Evolutionary conservation across 768 basidiomycete genomes (phyloP).

Genomic region (Mrakia blollopis): DNA sequence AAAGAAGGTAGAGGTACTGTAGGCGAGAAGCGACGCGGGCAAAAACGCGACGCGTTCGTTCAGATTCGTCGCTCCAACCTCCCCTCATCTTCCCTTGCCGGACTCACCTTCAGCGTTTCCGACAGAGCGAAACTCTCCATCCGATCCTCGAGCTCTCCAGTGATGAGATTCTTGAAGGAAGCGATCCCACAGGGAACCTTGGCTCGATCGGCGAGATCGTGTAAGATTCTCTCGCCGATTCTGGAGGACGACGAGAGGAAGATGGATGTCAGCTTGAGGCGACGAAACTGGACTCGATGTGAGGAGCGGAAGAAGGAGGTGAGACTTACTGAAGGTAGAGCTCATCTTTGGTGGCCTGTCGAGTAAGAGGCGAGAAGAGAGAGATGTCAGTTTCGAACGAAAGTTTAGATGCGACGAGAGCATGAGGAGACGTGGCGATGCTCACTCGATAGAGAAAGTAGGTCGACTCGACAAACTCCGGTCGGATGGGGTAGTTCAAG

Average conservation of each 20-base stretch:
- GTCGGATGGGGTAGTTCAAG: constrained; percentile 44
- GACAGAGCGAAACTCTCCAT: constrained; percentile 30
- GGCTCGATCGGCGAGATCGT: constrained; percentile 11
- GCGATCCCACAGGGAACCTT: constrained; percentile 20
- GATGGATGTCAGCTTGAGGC: too few relatives aligned
- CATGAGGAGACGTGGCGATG: background rate
- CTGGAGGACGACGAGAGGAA: background rate
- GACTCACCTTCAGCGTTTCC: constrained; percentile 30
- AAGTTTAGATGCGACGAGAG: background rate
- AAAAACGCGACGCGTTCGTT: background rate
- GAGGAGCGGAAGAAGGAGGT: too few relatives aligned
- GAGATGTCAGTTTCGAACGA: background rate
- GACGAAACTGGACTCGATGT: too few relatives aligned
- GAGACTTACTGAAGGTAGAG: constrained; percentile 23
- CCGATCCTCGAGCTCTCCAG: constrained; percentile 21
- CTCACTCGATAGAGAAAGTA: constrained; percentile 87
- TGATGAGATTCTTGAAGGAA: constrained; percentile 19
- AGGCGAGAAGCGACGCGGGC: too few relatives aligned
- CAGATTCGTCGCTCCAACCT: background rate
- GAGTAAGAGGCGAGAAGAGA: background rate
- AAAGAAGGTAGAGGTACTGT: constrained; percentile 31
- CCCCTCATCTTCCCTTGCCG: too few relatives aligned
- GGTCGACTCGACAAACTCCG: constrained; percentile 90
- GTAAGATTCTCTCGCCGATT: constrained; percentile 26
- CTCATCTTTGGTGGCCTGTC: constrained; percentile 20